Evolutionary conservation across 352 stramenopile species (phyloP), one percentile per base, ranked within the genome.

Genomic region (Globisporangium alternatum): DNA sequence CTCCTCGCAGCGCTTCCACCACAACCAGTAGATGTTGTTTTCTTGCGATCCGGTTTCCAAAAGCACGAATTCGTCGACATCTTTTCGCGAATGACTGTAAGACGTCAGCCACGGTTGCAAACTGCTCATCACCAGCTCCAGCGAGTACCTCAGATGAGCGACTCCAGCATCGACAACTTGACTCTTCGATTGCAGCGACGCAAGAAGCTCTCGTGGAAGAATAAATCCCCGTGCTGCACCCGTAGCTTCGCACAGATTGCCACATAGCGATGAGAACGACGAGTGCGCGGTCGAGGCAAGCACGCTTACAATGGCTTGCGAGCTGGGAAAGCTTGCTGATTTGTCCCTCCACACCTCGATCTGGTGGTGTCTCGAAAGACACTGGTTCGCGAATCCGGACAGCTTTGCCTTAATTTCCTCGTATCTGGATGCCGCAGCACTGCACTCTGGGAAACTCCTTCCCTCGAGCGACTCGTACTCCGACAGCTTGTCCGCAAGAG

Each of bases 21-120:
- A 85, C 19, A 56, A 64, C 31, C 70, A 80, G 47, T 88, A 86
- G 7, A 88, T 66, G 52, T 88, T 72, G 25, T 81, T 74, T 17
- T 43, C 61, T 51, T 52, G 39, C 0, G 43, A 44, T 30, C 75
- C 68, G 5, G 60, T 47, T n/a, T 70, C 66, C 31, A 53, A 58
- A 35, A 59, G 33, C 13, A 83, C 44, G 47, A 72, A 85, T n/a
- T 59, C 67, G 58, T 85, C 75, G 22, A 86, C 49, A 4, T 78
- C 66, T 37, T 77, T 65, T 9, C 77, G 77, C 13, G 59, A 63
- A 6, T 68, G 58, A 31, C 72, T 61, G 62, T 88, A 88, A 17
- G 60, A 66, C n/a, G 56, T 68, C 49, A 88, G 64, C 41, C 67
- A 81, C 19, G 78, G 75, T 15, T 65, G 70, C 39, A 88, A 71